These are phyloP conservation scores for Xylaria bambusicola DNA, from an alignment of 495 filamentous ascomycete species.

Conservation along the genomic window DNA sequence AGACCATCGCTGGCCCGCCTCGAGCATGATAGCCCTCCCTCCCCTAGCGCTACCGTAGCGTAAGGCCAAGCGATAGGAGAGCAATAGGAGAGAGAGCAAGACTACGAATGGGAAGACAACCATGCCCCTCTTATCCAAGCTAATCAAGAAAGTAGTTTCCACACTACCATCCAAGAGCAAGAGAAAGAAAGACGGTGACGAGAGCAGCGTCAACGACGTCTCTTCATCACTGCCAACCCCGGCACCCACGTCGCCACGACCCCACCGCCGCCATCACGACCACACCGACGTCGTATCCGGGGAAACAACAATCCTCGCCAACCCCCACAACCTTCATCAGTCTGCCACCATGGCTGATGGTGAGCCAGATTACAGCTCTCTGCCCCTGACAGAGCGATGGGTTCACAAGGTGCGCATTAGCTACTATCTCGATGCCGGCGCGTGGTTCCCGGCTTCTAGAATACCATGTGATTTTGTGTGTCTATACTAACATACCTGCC, in stretches of 20 bases:
- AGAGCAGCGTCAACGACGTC: neutral
- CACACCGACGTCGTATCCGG: neutral
- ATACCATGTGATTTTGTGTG: neutral
- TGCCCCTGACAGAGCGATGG: constrained; percentile 82
- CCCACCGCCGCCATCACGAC: constrained; percentile 12
- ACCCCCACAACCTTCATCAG: constrained; percentile 2
- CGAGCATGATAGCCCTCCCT: neutral
- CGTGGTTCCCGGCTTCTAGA: too few relatives aligned
- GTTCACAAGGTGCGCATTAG: constrained; percentile 75
- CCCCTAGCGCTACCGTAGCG: neutral
- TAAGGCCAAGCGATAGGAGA: neutral
- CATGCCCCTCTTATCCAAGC: constrained; percentile 23
- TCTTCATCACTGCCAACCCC: constrained; percentile 1
- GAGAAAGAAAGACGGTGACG: constrained; percentile 11
- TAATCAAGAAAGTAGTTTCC: constrained; percentile 30
- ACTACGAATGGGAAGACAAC: constrained; percentile 2
- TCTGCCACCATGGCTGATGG: constrained; percentile 59
- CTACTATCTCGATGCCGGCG: too few relatives aligned
- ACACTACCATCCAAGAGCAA: constrained; percentile 18
- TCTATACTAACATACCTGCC: neutral
- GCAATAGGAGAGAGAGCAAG: neutral
- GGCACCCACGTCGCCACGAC: constrained; percentile 1
- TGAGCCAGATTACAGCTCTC: constrained; percentile 81
- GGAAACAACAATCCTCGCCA: neutral
- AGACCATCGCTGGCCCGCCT: neutral